phyloP scores from a whole-genome alignment of 1,139 yeast genomes.

The Pichiaceae sp. region DNA sequence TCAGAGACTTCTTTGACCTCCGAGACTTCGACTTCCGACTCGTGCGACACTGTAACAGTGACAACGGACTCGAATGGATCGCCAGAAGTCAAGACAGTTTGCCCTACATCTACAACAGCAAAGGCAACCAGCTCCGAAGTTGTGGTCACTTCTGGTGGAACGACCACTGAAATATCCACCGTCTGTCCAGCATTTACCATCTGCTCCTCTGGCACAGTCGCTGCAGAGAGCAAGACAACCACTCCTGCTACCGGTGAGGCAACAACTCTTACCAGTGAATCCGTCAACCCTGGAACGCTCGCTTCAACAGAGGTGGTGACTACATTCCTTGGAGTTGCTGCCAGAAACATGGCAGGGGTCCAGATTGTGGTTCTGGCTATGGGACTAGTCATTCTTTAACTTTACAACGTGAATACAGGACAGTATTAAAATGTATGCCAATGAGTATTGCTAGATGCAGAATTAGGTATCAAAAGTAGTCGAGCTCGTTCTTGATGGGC shows the following conservation, averaged over 20 bases:
- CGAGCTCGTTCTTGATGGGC: conserved; percentile 6
- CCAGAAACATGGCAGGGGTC: neutral
- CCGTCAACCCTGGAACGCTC: neutral
- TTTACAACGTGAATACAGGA: neutral
- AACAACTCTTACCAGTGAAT: neutral
- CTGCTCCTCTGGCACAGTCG: too few relatives aligned
- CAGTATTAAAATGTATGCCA: too few relatives aligned
- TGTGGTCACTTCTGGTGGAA: too few relatives aligned
- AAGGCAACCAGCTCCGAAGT: too few relatives aligned
- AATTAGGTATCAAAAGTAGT: conserved; percentile 2
- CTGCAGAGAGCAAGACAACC: too few relatives aligned
- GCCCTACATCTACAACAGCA: neutral
- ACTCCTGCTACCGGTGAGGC: neutral
- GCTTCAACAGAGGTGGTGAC: neutral
- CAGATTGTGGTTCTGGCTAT: neutral
- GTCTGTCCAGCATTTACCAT: too few relatives aligned
- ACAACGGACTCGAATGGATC: neutral
- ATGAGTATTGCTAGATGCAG: too few relatives aligned
- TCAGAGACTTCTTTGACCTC: neutral
- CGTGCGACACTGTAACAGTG: neutral
- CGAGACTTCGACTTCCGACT: neutral
- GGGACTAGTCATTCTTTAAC: neutral
- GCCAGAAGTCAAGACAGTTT: neutral
- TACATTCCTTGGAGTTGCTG: neutral
- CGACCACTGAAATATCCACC: too few relatives aligned